Evolutionary conservation across 805 yeast genomes (phyloP).

Genomic region (Torulaspora quercuum): DNA sequence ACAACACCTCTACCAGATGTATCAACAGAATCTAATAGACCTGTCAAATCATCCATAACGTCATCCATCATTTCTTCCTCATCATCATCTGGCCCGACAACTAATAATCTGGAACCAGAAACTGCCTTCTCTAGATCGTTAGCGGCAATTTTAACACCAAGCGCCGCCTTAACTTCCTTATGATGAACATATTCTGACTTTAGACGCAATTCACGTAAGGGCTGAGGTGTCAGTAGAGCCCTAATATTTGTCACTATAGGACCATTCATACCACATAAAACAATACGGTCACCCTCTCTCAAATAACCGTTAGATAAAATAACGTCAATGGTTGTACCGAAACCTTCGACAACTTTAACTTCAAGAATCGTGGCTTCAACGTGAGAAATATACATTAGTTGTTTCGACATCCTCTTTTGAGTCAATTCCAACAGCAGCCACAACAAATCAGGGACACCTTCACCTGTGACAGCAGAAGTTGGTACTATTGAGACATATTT

Average conservation of each 20-base stretch:
- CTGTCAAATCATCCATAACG: slow-evolving; percentile 97
- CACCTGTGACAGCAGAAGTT: slow-evolving; percentile 98
- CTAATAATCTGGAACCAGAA: slow-evolving; percentile 94
- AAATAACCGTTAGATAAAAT: slow-evolving; percentile 94
- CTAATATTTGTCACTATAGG: slow-evolving; percentile 96
- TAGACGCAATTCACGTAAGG: slow-evolving; percentile 90
- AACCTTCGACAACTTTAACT: slow-evolving; percentile 97
- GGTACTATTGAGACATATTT: slow-evolving; percentile 96
- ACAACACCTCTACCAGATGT: slow-evolving; percentile 94
- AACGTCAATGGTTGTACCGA: slow-evolving; percentile 98
- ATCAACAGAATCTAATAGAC: slow-evolving; percentile 90
- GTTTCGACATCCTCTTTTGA: slow-evolving; percentile 98
- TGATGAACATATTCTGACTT: slow-evolving; percentile 96
- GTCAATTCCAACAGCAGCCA: slow-evolving; percentile 94
- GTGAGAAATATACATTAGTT: slow-evolving; percentile 85
- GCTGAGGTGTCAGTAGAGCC: slow-evolving; percentile 96
- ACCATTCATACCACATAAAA: slow-evolving; percentile 96
- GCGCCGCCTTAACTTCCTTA: slow-evolving; percentile 97
- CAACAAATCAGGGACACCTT: slow-evolving; percentile 98
- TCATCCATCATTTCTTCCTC: slow-evolving; percentile 97
- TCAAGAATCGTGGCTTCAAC: slow-evolving; percentile 95
- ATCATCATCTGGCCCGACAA: slow-evolving; percentile 95
- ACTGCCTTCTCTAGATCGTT: slow-evolving; percentile 97
- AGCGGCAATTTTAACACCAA: slow-evolving; percentile 98
- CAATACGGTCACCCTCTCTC: slow-evolving; percentile 92